Evolutionary conservation across 2,329 filamentous ascomycete species (phyloP), one percentile per base, ranked within the genome.

Genomic region (Trichoderma cornu-damae): DNA sequence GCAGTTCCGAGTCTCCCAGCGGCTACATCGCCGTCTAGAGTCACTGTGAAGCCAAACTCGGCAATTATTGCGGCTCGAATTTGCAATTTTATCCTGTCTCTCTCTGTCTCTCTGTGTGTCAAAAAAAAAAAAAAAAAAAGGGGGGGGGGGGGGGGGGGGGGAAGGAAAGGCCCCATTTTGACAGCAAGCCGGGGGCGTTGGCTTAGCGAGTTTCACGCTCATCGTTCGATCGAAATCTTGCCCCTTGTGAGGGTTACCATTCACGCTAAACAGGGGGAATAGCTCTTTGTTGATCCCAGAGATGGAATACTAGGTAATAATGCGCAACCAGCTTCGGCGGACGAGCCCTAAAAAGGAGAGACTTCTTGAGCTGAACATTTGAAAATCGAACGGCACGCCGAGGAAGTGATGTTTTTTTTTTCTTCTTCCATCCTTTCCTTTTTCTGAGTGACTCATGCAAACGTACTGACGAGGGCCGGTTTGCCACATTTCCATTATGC

Each of bases 211-310:
- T 49, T 56, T 57, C 53, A 48, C 38, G 18, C 14, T 30, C 57
- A 57, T 59, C 44, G 57, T 59, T 59, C 52, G 57, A 57, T 57
- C 57, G 49, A 56, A 38, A 35, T 46, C 52, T 43, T 42, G 42
- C 49, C 57, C 57, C 48, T 55, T 56, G 51, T 42, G 46, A 56
- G 52, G n/a, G 52, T 52, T 59, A 42, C 46, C 32, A 44, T 24
- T 20, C 20, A 38, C 57, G 57, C 57, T 59, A 55, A 50, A 44
- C 57, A 59, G 44, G 57, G 57, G 44, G 30, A 8, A 11, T 14
- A 47, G 34, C 48, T 57, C 48, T 38, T 52, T 16, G 20, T 28
- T 35, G 35, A 40, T 49, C 44, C 56, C 40, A 47, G 20, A 52
- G 47, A 38, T 38, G 40, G 56, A 32, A 52, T 44, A 30, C 18